Base-by-base conservation (phyloP, 2,329 filamentous ascomycete genomes). In the Chaetoscypha palmicola region DNA sequence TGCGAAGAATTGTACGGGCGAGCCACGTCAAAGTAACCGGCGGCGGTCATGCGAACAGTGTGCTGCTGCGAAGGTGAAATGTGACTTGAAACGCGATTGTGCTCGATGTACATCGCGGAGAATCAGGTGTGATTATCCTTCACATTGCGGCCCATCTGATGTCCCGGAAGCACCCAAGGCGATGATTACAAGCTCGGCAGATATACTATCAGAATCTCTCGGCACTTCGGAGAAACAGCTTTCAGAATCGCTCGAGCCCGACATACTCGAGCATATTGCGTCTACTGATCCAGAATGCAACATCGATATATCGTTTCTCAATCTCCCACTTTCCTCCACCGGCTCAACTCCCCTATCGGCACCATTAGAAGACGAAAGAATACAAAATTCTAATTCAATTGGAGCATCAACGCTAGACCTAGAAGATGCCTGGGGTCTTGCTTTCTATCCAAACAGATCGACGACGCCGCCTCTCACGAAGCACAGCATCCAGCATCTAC, bases 401-500 rank as follows among this genome's bases (percentile, higher is more conserved):
- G 24, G 7, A 8, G 24, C 8, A 12, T 12, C 24, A 28, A 28
- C 7, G 7, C 24, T 28, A 28, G 12, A 7, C 24, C 24, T 12
- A 8, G 24, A 7, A 12, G 35, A 38, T 24, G 19, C 35, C 10
- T 38, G 35, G 35, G 12, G 24, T 9, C n/a, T 23, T n/a, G 24
- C 16, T 19, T 39, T 39, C 24, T 28, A 31, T 28, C 37, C 37
- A n/a, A 31, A 31, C 17, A 8, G 23, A 5, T 16, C 37, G 7
- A 39, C 37, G 3, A 31, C 16, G 3, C 37, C 37, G 16, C 23
- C 24, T 11, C 37, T 39, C 10, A 19, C 37, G 10, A 39, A 47
- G 24, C 50, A 64, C 24, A 64, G 59, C 34, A 63, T 64, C 58
- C 50, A 62, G 42, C 56, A 57, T 1, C 46, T 67, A 5, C 55